Percentiles rank a stretch among this genome's conserved stretches.
Conservation (phyloP, 139 green algal genomes). For the Trebouxia sp. region DNA sequence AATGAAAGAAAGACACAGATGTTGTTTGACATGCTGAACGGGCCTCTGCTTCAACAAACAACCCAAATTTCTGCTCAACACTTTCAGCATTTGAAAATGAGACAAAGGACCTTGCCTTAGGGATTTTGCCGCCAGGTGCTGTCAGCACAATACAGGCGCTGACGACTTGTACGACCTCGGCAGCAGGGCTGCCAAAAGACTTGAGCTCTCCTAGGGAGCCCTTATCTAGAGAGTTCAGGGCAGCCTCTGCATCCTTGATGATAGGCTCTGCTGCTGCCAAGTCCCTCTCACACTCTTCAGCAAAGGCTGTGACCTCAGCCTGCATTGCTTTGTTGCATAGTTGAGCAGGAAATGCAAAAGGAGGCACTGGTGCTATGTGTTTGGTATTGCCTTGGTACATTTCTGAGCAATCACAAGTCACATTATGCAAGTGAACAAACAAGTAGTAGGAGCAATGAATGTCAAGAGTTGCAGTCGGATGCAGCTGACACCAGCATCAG, state of each 20-base stretch:
- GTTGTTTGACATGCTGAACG: too few relatives aligned
- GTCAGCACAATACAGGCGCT: conserved; percentile 86
- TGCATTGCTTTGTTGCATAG: conserved; percentile 11
- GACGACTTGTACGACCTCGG: conserved; percentile 81
- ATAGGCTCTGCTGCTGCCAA: conserved; percentile 82
- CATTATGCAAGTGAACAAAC: too few relatives aligned
- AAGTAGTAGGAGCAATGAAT: too few relatives aligned
- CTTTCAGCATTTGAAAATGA: neutral
- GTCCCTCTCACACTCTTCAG: conserved; percentile 80
- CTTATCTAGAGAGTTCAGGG: conserved; percentile 91
- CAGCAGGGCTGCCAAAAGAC: conserved; percentile 83
- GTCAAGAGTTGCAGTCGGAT: too few relatives aligned
- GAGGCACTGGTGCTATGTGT: neutral
- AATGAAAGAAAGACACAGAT: too few relatives aligned
- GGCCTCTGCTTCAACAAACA: too few relatives aligned
- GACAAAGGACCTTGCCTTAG: conserved; percentile 51
- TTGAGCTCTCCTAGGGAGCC: conserved; percentile 87
- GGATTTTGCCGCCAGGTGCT: conserved; percentile 78
- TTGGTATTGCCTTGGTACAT: too few relatives aligned
- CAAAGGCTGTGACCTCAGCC: conserved; percentile 78
- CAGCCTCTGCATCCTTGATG: conserved; percentile 83
- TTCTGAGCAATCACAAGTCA: too few relatives aligned
- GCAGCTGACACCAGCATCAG: too few relatives aligned
- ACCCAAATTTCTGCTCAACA: neutral
- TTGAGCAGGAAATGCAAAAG: neutral